Conservation (phyloP, 106 monocot species). For the Hemerocallis citrina region DNA sequence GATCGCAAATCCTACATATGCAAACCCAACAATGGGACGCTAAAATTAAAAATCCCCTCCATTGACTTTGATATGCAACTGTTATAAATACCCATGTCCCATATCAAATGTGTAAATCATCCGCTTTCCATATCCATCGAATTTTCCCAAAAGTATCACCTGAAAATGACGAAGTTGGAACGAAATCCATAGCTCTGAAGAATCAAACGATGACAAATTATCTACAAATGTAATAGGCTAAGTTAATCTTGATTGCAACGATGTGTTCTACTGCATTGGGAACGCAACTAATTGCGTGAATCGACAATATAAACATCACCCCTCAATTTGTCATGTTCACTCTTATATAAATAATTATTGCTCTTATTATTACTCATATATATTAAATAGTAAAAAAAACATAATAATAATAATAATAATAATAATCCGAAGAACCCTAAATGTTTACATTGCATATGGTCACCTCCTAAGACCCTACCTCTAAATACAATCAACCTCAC, state of each 20-base stretch:
- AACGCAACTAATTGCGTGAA: too few relatives aligned
- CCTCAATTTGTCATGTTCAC: neutral
- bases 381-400: too few relatives aligned
- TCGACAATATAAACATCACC: neutral
- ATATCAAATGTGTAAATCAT: too few relatives aligned
- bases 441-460: neutral
- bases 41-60: neutral
- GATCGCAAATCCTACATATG: neutral
- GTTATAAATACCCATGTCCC: neutral
- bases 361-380: too few relatives aligned
- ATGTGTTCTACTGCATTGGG: too few relatives aligned
- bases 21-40: neutral
- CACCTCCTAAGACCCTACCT: neutral
- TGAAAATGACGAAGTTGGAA: too few relatives aligned
- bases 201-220: too few relatives aligned
- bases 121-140: too few relatives aligned
- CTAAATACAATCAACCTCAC: neutral
- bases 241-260: too few relatives aligned
- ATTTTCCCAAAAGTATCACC: too few relatives aligned
- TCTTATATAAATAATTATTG: neutral
- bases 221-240: too few relatives aligned
- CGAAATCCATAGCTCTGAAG: too few relatives aligned
- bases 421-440: neutral
- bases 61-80: neutral
- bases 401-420: neutral